Conservation (phyloP, 1,284 basidiomycete genomes). For the Ceratobasidium sp. region DNA sequence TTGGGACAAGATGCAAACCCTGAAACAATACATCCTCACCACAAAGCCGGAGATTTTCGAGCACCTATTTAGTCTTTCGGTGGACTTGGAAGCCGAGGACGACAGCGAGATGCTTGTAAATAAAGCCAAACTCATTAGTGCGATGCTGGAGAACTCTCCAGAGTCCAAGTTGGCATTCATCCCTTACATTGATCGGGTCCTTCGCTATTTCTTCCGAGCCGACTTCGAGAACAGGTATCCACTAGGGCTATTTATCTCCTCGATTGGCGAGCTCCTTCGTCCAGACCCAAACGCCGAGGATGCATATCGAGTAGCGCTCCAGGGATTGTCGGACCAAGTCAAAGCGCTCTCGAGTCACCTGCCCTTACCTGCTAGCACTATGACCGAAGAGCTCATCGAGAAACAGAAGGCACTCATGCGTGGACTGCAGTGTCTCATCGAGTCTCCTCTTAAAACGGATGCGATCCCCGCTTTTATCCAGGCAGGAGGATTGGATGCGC, state of each 20-base stretch:
- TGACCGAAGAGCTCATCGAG: constrained; percentile 6
- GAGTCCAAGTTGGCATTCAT: constrained; percentile 5
- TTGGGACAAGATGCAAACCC: background rate
- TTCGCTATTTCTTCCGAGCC: constrained; percentile 13
- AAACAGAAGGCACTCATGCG: constrained; percentile 1
- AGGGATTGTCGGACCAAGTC: constrained; percentile 7
- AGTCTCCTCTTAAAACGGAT: constrained; percentile 11
- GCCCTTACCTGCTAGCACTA: background rate
- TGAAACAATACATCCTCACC: constrained; percentile 26
- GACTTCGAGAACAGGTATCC: background rate
- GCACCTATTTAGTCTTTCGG: constrained; percentile 1
- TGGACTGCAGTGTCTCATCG: background rate
- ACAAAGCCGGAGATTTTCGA: constrained; percentile 31
- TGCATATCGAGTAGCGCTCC: background rate
- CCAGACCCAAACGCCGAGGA: constrained; percentile 15
- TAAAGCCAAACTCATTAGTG: constrained; percentile 19
- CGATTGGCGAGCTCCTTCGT: constrained; percentile 18
- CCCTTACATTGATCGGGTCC: constrained; percentile 16
- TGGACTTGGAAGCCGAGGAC: background rate
- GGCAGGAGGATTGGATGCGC: constrained; percentile 25
- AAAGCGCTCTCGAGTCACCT: constrained; percentile 13
- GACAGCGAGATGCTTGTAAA: background rate
- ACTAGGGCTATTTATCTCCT: background rate
- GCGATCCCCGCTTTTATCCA: constrained; percentile 18
- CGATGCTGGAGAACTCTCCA: constrained; percentile 10